Evolutionary conservation across 495 filamentous ascomycete species (phyloP).

Genomic region (Podospora pseudocomata): DNA sequence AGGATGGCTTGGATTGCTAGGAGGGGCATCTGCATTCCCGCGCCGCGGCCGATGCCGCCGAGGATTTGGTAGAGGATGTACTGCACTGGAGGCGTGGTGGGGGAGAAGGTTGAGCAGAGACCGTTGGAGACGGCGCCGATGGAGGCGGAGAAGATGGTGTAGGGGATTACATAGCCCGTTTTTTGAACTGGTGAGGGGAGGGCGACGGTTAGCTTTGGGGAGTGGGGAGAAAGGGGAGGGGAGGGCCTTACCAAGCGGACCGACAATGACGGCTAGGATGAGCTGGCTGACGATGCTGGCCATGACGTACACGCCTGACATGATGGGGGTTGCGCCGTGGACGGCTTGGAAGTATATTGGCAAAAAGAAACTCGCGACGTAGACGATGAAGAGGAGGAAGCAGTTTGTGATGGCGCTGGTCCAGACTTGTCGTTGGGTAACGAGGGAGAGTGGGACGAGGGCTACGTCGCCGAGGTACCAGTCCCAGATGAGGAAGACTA

Average conservation of each 20-base stretch:
- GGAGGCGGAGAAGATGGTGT: conserved; percentile 47
- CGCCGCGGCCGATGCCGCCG: conserved; percentile 61
- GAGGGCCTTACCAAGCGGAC: conserved; percentile 37
- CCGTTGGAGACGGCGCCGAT: conserved; percentile 57
- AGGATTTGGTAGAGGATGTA: conserved; percentile 67
- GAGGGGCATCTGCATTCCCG: conserved; percentile 55
- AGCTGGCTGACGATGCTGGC: conserved; percentile 43
- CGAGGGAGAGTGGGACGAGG: conserved; percentile 61
- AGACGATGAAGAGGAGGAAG: conserved; percentile 53
- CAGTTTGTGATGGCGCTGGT: conserved; percentile 48
- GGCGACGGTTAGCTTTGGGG: conserved; percentile 28
- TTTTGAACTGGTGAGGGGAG: conserved; percentile 18
- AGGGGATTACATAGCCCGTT: conserved; percentile 60
- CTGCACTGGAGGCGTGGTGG: conserved; percentile 35
- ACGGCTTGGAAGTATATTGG: conserved; percentile 71
- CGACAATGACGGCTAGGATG: conserved; percentile 48
- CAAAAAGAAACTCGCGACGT: conserved; percentile 57
- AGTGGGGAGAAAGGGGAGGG: conserved; percentile 24
- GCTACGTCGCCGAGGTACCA: conserved; percentile 59
- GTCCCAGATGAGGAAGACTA: conserved; percentile 59
- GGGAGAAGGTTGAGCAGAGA: conserved; percentile 55
- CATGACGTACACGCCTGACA: conserved; percentile 52
- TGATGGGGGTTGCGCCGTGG: conserved; percentile 46
- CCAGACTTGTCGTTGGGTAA: conserved; percentile 62
- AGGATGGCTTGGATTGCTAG: conserved; percentile 53